phyloP scores from a whole-genome alignment of 192 early-diverging fungal genomes.

The Funneliformis geosporum region DNA sequence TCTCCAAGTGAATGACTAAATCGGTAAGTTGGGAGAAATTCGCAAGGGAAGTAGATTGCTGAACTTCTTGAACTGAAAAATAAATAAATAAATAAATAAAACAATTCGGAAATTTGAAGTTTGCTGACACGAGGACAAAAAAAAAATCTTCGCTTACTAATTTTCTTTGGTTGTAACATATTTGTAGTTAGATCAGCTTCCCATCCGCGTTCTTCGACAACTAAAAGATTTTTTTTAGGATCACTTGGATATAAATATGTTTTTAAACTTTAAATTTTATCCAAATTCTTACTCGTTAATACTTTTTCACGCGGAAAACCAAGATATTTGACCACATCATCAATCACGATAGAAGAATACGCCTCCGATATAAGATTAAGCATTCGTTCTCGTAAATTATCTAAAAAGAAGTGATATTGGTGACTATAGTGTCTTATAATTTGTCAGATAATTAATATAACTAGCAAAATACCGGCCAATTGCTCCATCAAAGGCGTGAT shows the following conservation, averaged over 20 bases:
- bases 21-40: slow-evolving; percentile 34
- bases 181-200: slow-evolving; percentile 13
- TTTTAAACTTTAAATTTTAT: neutral
- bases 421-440: neutral
- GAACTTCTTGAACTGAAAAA: neutral
- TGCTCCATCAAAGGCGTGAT: slow-evolving; percentile 27
- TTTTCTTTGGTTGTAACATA: slow-evolving; percentile 32
- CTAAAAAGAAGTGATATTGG: neutral
- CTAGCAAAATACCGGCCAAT: slow-evolving; percentile 14
- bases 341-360: slow-evolving; percentile 33
- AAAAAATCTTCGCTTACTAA: neutral
- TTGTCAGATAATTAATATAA: neutral
- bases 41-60: slow-evolving; percentile 2
- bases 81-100: neutral
- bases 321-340: slow-evolving; percentile 14
- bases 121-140: neutral
- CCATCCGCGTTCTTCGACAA: slow-evolving; percentile 14
- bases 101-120: neutral
- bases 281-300: slow-evolving; percentile 15
- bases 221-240: neutral
- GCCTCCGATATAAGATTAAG: slow-evolving; percentile 30
- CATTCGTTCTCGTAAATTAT: slow-evolving; percentile 25
- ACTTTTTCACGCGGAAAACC: slow-evolving; percentile 20
- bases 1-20: slow-evolving; percentile 33
- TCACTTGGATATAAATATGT: neutral